Evolutionary conservation across 441 rosid species (phyloP), one percentile per base, ranked within the genome.

Genomic region (Syzygium malaccense): DNA sequence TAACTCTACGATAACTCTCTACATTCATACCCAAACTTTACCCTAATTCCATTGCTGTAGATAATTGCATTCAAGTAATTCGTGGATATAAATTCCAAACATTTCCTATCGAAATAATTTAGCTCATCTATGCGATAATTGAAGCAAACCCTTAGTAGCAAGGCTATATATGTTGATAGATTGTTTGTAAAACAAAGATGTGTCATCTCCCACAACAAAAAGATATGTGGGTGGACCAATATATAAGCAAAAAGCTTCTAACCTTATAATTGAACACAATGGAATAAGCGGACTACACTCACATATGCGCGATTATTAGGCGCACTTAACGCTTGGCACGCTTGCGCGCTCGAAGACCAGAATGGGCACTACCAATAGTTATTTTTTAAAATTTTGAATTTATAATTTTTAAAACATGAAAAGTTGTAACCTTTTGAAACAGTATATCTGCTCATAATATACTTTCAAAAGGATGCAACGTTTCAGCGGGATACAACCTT

Each of bases 281-380:
- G 66, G 66, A n/a, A 7, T 28, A 60, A 60, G 0, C 28, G 66
- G 17, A 14, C 32, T 60, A 60, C 14, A 60, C 66, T 13, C 8
- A n/a, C n/a, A 0, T 2, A 4, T 13, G 66, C 0, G 4, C 1
- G 15, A 60, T 26, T 28, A 60, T 60, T 28, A 5, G 32, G 2
- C 4, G 3, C 62, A 57, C 26, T 25, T 25, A 45, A 7, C 26
- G 14, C n/a, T 57, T 4, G n/a, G 48, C 48, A 45, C 9, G 48
- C 48, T 45, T 45, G 48, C 9, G 2, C 48, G 2, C 48, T 45
- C 10, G 48, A 7, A 45, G 8, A 45, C 48, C 48, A 7, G 2
- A 45, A 45, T 7, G 48, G 48, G 48, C 48, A 45, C 48, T 45
- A 45, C 7, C 48, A 8, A 45, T 8, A 57, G 11, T 11, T 57